These are phyloP conservation scores for Mrakia blollopis DNA, from an alignment of 768 basidiomycete genomes.

Conservation along the genomic window DNA sequence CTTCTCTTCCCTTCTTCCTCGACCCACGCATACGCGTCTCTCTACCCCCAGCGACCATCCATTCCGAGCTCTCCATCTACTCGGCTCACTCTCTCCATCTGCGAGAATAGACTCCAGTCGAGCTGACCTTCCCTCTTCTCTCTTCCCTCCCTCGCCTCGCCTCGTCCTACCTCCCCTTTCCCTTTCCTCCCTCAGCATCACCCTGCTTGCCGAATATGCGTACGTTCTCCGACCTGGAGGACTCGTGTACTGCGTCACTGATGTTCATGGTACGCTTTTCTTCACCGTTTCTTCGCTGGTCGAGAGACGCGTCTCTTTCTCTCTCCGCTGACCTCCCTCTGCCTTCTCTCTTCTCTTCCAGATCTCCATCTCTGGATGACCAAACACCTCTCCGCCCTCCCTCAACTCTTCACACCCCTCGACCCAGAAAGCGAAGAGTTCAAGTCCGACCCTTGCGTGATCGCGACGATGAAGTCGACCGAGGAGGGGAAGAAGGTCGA, in stretches of 20 bases:
- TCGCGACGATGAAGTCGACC: slow-evolving; percentile 48
- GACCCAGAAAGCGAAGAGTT: slow-evolving; percentile 19
- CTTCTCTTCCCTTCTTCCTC: neutral
- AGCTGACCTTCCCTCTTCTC: slow-evolving; percentile 47
- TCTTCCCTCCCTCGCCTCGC: neutral
- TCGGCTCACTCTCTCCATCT: too few species aligned
- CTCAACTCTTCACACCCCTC: slow-evolving; percentile 71
- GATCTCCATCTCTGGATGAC: slow-evolving; percentile 96
- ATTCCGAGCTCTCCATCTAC: too few species aligned
- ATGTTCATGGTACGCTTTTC: slow-evolving; percentile 56
- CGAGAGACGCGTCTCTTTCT: too few species aligned
- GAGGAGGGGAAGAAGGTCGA: slow-evolving; percentile 98
- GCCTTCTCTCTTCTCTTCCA: slow-evolving; percentile 11
- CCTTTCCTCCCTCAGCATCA: slow-evolving; percentile 52
- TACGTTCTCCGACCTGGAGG: slow-evolving; percentile 90
- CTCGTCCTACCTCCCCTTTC: neutral
- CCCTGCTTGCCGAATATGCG: slow-evolving; percentile 95
- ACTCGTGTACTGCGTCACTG: slow-evolving; percentile 94
- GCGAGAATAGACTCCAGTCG: too few species aligned
- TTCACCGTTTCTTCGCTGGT: neutral
- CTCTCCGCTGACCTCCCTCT: neutral
- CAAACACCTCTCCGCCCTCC: slow-evolving; percentile 76
- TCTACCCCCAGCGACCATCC: too few species aligned
- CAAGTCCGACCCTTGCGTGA: slow-evolving; percentile 23
- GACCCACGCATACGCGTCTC: neutral